Percentiles rank a stretch among this genome's conserved stretches.
phyloP scores from a whole-genome alignment of 2,329 filamentous ascomycete species.

The Colletotrichum eleusines region DNA sequence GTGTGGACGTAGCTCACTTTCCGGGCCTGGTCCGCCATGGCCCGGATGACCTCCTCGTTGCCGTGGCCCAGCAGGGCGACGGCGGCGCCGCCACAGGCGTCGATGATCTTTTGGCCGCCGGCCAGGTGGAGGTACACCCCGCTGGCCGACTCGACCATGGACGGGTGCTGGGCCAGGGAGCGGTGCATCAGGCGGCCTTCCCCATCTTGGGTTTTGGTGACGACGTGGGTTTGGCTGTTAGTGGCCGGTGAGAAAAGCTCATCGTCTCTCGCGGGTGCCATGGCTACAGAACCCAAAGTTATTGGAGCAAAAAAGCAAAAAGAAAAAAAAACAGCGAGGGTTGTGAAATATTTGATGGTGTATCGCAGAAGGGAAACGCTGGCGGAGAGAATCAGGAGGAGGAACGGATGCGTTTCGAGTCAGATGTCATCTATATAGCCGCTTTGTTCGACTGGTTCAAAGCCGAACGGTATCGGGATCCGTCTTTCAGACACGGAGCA shows the following conservation, averaged over 20 bases:
- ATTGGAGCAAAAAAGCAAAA: too few relatives aligned
- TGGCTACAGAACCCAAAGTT: background rate
- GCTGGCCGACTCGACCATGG: conserved; percentile 56
- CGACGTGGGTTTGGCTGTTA: background rate
- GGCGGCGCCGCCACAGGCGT: conserved; percentile 53
- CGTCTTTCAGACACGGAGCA: background rate
- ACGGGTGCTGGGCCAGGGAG: conserved; percentile 48
- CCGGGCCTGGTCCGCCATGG: conserved; percentile 47
- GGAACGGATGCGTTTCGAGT: background rate
- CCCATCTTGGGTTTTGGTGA: background rate
- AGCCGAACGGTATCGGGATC: conserved; percentile 14
- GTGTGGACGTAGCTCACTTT: conserved; percentile 49
- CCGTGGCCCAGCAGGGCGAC: conserved; percentile 51
- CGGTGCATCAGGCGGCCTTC: conserved; percentile 50
- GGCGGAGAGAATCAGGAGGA: background rate
- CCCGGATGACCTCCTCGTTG: conserved; percentile 47
- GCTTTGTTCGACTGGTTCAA: background rate
- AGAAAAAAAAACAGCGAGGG: too few relatives aligned
- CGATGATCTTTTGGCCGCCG: conserved; percentile 51
- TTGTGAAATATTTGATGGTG: background rate
- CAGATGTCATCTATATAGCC: background rate
- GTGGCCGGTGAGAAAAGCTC: conserved; percentile 19
- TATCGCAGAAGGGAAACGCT: background rate
- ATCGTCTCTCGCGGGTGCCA: conserved; percentile 43
- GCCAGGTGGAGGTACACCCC: conserved; percentile 53